A percentile compares a stretch with the other conserved stretches of the same genome.
phyloP scores from a whole-genome alignment of 768 basidiomycete genomes.

The Aureoboletus auriporus region DNA sequence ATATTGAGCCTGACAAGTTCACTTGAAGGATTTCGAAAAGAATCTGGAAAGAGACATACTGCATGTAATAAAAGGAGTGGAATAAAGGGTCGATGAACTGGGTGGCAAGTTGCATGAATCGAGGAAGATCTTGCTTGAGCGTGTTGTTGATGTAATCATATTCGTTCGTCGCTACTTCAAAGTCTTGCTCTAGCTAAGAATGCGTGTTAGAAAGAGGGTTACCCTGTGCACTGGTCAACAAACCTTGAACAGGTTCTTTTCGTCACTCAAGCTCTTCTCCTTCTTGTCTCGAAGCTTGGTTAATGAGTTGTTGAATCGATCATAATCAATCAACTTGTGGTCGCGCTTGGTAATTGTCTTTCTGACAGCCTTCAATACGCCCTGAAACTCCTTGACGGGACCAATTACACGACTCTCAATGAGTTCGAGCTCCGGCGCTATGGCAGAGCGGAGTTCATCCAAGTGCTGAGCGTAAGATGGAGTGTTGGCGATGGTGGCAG shows the following conservation, averaged over 20 bases:
- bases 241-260: conserved; percentile 96
- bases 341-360: conserved; percentile 96
- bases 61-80: conserved; percentile 99
- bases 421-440: conserved; percentile 89
- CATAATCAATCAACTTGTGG: conserved; percentile 95
- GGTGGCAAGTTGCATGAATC: conserved; percentile 85
- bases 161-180: conserved; percentile 86
- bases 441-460: conserved; percentile 75
- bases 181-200: conserved; percentile 87
- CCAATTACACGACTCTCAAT: conserved; percentile 83
- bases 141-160: conserved; percentile 91
- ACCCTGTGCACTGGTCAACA: conserved; percentile 9
- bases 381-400: conserved; percentile 87
- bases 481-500: conserved; percentile 75
- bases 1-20: conserved; percentile 68
- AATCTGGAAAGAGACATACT: conserved; percentile 52
- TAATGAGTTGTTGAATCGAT: conserved; percentile 93
- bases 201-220: not conserved
- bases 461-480: conserved; percentile 66
- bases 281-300: conserved; percentile 98
- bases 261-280: conserved; percentile 92
- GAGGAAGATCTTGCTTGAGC: conserved; percentile 88
- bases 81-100: conserved; percentile 97
- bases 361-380: conserved; percentile 80
- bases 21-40: not conserved